phyloP scores from a whole-genome alignment of 176 grass and related monocot species.

The Microstegium vimineum region DNA sequence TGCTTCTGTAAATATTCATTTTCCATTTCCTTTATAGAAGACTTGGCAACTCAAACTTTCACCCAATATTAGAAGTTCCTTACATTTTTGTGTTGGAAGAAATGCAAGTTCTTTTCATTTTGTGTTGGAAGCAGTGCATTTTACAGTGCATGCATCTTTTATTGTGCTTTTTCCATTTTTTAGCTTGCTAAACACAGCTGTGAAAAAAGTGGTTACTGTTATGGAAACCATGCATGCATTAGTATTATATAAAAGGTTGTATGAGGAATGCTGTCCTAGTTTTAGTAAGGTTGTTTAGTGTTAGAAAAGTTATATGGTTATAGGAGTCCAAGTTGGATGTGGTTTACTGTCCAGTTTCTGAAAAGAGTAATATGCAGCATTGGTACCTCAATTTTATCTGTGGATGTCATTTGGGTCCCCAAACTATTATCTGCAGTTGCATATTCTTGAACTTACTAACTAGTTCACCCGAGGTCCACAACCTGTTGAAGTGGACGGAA shows the following conservation, averaged over 20 bases:
- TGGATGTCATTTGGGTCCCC: not conserved
- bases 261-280: not conserved
- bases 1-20: not conserved
- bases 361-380: not conserved
- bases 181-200: not conserved
- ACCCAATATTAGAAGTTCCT: slow-evolving; percentile 15
- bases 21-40: slow-evolving; percentile 20
- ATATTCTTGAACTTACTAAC: not conserved
- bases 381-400: not conserved
- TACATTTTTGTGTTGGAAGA: not conserved
- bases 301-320: not conserved
- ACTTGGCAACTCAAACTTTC: slow-evolving; percentile 9
- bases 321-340: not conserved
- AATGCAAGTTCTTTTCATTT: not conserved
- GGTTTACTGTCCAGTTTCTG: not conserved
- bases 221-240: not conserved
- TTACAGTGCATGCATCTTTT: not conserved
- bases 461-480: not conserved
- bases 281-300: not conserved
- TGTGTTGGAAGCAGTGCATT: not conserved
- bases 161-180: not conserved
- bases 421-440: not conserved
- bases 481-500: not conserved
- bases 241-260: not conserved
- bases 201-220: not conserved